Base-by-base conservation (phyloP, 2,329 filamentous ascomycete species). In the Alternaria arbusti region DNA sequence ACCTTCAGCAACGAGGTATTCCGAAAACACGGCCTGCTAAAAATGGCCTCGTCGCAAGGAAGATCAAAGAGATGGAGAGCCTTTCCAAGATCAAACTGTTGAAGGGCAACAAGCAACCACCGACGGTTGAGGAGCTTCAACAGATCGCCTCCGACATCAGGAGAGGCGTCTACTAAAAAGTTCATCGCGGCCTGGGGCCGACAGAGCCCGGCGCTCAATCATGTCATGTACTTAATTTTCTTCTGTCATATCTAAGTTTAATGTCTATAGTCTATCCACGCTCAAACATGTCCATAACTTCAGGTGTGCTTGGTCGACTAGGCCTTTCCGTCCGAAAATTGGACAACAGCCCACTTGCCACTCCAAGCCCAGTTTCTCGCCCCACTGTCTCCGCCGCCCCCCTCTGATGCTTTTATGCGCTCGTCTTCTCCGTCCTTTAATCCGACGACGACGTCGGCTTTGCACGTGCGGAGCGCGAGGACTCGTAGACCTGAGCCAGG, bases 291-390 rank as follows among this genome's bases (percentile, higher is more conserved):
- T 44, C 12, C 20, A 20, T 5, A 12, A 40, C 13, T 8, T 43
- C 6, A 2, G 23, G 9, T 28, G 5, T n/a, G 3, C n/a, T 12
- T 28, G 25, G 12, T 28, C 25, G 12, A 47, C 46, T 59, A 70
- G 15, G 60, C 69, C 78, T 91, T 91, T 0, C 91, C 91, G 70
- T 90, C 86, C 49, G 87, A 93, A 73, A 94, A 93, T 28, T 92
- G 94, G 5, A 97, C 90, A n/a, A 98, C 93, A 6, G 95, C 95
- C 92, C 93, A 98, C 81, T 97, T 97, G 45, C 95, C 95, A 75
- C 88, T 91, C 94, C 94, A 98, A 0, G 93, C 94, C 95, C 95
- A 98, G 79, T 92, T 91, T 59, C 96, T 86, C 23, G 88, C 86
- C 60, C 79, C 91, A 80, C 69, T 87, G 65, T 93, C 89, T 15